Conservation (phyloP, 2,329 filamentous ascomycete genomes). For the Beauveria varroae region DNA sequence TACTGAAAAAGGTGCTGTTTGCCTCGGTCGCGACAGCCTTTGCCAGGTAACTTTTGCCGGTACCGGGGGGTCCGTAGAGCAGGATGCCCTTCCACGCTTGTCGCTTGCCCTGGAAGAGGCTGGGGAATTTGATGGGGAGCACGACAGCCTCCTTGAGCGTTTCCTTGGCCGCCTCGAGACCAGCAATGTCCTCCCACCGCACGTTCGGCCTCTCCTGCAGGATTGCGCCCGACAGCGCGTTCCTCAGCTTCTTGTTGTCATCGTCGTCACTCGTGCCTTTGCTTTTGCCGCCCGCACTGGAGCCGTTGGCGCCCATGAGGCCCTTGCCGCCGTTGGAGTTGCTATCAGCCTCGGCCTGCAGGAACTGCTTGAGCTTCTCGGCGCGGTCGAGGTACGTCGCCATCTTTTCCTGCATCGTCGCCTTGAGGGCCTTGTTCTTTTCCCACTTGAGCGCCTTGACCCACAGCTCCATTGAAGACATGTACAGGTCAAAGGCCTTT, state of each 20-base stretch:
- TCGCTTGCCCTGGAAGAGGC: constrained; percentile 89
- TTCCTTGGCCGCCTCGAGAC: constrained; percentile 89
- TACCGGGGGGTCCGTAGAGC: constrained; percentile 91
- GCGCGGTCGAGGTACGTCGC: constrained; percentile 97
- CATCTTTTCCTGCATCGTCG: constrained; percentile 93
- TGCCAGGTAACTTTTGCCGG: constrained; percentile 93
- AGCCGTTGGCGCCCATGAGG: constrained; percentile 61
- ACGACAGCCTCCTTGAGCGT: constrained; percentile 97
- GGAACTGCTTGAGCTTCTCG: constrained; percentile 91
- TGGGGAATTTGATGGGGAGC: constrained; percentile 95
- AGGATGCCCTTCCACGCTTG: constrained; percentile 98
- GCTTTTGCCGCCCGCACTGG: constrained; percentile 52
- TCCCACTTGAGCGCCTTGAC: constrained; percentile 99
- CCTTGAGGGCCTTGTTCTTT: constrained; percentile 95
- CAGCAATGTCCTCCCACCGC: constrained; percentile 96
- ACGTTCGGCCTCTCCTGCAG: constrained; percentile 93
- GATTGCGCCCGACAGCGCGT: constrained; percentile 84
- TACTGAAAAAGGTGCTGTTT: constrained; percentile 98
- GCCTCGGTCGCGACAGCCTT: constrained; percentile 98
- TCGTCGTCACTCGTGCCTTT: constrained; percentile 70
- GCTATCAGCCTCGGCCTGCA: constrained; percentile 68
- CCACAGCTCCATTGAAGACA: constrained; percentile 91
- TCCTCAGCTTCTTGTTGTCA: constrained; percentile 91
- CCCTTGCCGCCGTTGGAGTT: constrained; percentile 58
- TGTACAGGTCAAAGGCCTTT: constrained; percentile 93